A percentile compares a stretch with the other conserved stretches of the same genome.
Evolutionary conservation across 495 filamentous ascomycete genomes (phyloP).

Genomic region (Penicillium mononematosum): DNA sequence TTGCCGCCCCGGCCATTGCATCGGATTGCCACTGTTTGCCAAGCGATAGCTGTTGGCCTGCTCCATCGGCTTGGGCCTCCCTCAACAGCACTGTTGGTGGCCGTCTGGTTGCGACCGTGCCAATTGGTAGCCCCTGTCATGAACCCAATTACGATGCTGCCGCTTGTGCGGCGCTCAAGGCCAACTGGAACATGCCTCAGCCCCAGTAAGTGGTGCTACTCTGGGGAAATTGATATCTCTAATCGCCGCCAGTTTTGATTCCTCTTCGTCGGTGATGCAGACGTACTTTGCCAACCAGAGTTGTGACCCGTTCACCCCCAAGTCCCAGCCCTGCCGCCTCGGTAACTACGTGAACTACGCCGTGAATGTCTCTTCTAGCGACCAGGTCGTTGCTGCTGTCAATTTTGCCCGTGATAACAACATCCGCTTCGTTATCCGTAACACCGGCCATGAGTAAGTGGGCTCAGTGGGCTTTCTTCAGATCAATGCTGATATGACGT

Average conservation of each 20-base stretch:
- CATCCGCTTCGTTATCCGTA: slow-evolving; percentile 62
- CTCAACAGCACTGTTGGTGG: slow-evolving; percentile 43
- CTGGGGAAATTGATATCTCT: not conserved
- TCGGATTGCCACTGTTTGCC: slow-evolving; percentile 27
- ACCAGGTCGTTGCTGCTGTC: slow-evolving; percentile 39
- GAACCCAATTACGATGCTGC: slow-evolving; percentile 34
- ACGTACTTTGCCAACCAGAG: slow-evolving; percentile 47
- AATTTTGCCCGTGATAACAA: slow-evolving; percentile 57
- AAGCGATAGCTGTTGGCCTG: slow-evolving; percentile 43
- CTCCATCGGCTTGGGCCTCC: slow-evolving; percentile 32
- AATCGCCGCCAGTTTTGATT: slow-evolving; percentile 22
- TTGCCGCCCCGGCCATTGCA: slow-evolving; percentile 21
- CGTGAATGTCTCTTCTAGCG: slow-evolving; percentile 40
- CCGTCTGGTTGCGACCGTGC: slow-evolving; percentile 42
- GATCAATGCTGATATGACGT: not conserved
- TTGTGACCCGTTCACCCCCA: slow-evolving; percentile 55
- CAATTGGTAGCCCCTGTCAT: slow-evolving; percentile 46
- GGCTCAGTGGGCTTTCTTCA: not conserved
- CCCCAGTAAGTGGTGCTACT: slow-evolving; percentile 23
- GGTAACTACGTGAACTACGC: slow-evolving; percentile 60
- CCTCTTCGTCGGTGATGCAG: slow-evolving; percentile 46
- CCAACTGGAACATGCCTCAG: slow-evolving; percentile 27
- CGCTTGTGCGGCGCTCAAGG: slow-evolving; percentile 27
- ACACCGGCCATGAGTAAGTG: slow-evolving; percentile 58
- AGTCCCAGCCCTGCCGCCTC: slow-evolving; percentile 48